Base-by-base conservation (phyloP, 1,284 basidiomycete genomes). In the Boletus hoseneyae region DNA sequence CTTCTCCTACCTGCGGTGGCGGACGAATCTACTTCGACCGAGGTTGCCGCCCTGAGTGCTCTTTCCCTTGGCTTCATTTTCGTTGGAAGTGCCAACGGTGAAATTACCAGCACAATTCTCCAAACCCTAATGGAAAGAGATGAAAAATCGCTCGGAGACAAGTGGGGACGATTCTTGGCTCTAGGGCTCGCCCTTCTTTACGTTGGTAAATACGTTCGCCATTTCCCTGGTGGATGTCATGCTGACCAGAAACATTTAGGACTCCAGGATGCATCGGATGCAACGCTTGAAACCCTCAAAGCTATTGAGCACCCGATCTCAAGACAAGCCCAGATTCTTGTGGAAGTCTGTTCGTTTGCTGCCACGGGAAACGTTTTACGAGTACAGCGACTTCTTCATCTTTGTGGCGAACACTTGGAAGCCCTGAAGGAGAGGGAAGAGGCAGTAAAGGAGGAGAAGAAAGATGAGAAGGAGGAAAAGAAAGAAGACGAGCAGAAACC, bases 351-450 rank as follows among this genome's bases (percentile, higher is more conserved):
- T 67, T 86, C 94, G 3, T 98, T 90, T 66, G 96, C 95, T 3
- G 97, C 93, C 5, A 96, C 93, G 0, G 95, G 96, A 34, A 97
- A 98, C 64, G 96, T 98, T 3, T 77, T 99, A 51, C 93, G 93
- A 72, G 81, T 99, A 25, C 97, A 99, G 67, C 77, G 79, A 42
- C 90, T 99, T 82, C 79, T 99, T 16, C 93, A 97, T 62, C 82
- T 93, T 57, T 98, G 96, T 64, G 90, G 90, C 45, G 95, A 98
- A 66, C 94, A 97, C 62, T 78, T 93, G 53, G 83, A 84, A 54
- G 77, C 78, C 47, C 67, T 78, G 56, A 78, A 80, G 56, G 76
- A 79, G 48, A 73, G 74, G 46, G 73, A 78, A 44, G 74, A 80
- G 43, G 74, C 79, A 40, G 74, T 79, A 39, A 70, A 73, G 21